Evolutionary conservation across 179 eudicot species (phyloP).

Genomic region (Amaranthus tricolor): DNA sequence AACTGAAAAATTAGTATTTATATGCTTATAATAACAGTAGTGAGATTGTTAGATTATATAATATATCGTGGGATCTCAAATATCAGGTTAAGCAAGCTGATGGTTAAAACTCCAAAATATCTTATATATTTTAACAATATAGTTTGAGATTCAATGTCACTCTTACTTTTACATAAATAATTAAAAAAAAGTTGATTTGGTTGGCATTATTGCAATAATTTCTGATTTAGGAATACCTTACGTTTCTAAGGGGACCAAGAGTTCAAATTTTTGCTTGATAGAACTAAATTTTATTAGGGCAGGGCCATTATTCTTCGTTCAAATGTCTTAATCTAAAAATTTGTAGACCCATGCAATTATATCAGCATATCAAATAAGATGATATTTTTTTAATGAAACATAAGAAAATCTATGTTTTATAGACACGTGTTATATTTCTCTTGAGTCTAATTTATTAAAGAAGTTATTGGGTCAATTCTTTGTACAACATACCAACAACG

Average conservation of each 20-base stretch:
- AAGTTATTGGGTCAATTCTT: not conserved
- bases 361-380: not conserved
- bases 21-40: no score
- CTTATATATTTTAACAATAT: not conserved
- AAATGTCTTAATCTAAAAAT: not conserved
- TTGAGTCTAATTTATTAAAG: no score
- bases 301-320: slow-evolving; percentile 9
- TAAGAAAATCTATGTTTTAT: not conserved
- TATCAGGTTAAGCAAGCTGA: no score
- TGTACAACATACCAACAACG: not conserved
- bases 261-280: not conserved
- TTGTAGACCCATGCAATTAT: slow-evolving; percentile 4
- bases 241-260: not conserved
- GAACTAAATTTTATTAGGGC: not conserved
- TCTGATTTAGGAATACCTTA: not conserved
- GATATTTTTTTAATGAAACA: not conserved
- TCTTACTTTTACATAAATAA: not conserved
- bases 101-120: no score
- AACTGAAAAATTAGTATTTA: no score
- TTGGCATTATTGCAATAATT: not conserved
- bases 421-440: not conserved
- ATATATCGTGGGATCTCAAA: no score
- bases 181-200: not conserved
- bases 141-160: not conserved
- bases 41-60: no score